A percentile compares a stretch with the other conserved stretches of the same genome.
These are phyloP conservation scores for Lycium barbarum DNA, from an alignment of 257 asterid species.

Conservation along the genomic window DNA sequence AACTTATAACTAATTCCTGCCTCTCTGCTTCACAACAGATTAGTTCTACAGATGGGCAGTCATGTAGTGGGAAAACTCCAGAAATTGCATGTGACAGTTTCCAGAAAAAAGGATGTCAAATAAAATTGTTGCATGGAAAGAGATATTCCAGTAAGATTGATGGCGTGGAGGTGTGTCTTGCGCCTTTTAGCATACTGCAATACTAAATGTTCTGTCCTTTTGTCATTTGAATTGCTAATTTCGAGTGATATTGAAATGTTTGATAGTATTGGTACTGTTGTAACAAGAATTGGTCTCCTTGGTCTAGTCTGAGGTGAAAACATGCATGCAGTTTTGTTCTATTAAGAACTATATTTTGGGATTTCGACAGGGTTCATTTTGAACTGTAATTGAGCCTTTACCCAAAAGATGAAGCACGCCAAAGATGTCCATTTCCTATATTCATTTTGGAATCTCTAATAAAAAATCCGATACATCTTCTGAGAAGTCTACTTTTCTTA, in stretches of 20 bases:
- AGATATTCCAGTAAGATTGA: constrained; percentile 85
- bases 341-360: background rate
- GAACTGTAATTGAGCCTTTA: background rate
- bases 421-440: constrained; percentile 10
- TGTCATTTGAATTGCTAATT: background rate
- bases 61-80: constrained; percentile 88
- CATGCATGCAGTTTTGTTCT: constrained; percentile 9
- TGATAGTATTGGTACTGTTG: constrained; percentile 13
- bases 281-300: background rate
- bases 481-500: background rate
- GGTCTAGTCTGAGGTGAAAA: constrained; percentile 11
- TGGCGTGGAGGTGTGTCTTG: constrained; percentile 74
- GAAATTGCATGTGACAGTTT: constrained; percentile 85
- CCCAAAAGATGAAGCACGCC: background rate
- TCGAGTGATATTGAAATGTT: background rate
- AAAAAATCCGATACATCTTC: background rate
- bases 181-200: constrained; percentile 7
- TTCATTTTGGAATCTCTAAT: background rate
- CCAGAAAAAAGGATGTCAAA: constrained; percentile 75
- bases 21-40: constrained; percentile 52
- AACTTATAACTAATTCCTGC: background rate
- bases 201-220: background rate
- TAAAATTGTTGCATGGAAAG: constrained; percentile 76
- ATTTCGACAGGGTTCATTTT: background rate
- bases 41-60: constrained; percentile 74